Evolutionary conservation across 306 rosid genomes (phyloP), one percentile per base, ranked within the genome.

Genomic region (Dryas octopetala): DNA sequence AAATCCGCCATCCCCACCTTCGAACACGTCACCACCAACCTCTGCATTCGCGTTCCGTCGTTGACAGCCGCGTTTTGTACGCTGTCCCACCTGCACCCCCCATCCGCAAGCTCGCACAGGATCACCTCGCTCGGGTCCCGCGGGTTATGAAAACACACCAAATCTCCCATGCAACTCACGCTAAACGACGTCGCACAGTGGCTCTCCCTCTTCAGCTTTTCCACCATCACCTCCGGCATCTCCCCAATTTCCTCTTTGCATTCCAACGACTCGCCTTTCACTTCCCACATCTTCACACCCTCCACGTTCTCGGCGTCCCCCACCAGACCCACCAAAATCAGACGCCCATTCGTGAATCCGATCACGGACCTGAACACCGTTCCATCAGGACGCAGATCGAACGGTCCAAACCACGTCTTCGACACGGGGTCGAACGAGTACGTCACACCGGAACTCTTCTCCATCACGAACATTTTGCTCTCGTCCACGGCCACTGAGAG

Each of bases 401-500:
- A 93, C 5, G 97, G 90, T 2, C 94, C 98, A 2, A 67, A 45
- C 97, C 98, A 93, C 4, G 16, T 48, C 74, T 60, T 86, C 12
- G 62, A 17, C 0, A 9, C 3, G 0, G 97, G 81, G 16, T 89
- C 75, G 40, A 93, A 93, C 0, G 84, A 71, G 88, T 75, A 86
- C 1, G 86, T 86, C n/a, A 68, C 9, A 4, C 88, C 88, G 45
- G 93, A 85, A 41, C 44, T 58, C 46, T 87, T 88, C 75, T 88
- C 89, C 67, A 84, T 80, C 82, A 89, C 78, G 78, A 54, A 82
- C 88, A 93, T 61, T 38, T 17, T 44, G 4, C 68, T 17, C 19
- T 79, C 83, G 66, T 49, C 75, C 0, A 87, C 90, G 1, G 90
- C 91, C 0, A 85, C 80, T 0, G 97, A 89, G 0, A 88, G 74